Base-by-base conservation (phyloP, 2,329 filamentous ascomycete species). In the Claviceps sp. region DNA sequence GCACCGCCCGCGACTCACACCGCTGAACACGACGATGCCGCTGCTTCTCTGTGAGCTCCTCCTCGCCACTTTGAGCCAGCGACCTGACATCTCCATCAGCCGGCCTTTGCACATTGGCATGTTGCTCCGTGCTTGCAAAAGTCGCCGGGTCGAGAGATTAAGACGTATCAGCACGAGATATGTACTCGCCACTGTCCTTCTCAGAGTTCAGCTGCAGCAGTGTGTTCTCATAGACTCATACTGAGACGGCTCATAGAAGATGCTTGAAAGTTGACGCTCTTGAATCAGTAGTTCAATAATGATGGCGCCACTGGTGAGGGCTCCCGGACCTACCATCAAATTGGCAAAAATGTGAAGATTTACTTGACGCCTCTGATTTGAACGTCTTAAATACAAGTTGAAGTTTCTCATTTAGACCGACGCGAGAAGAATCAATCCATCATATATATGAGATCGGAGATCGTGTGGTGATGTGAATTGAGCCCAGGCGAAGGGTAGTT, bases 21-120 rank as follows among this genome's bases (percentile, higher is more conserved):
- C 93, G 85, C 63, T 91, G 86, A 48, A 81, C 79, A 8, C 97
- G 72, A n/a, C 86, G 81, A 55, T 85, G 84, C 54, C 78, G 78
- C 57, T 85, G 79, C 55, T 82, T 76, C 30, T 70, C 70, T 6
- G 70, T 67, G 13, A 71, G 64, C 20, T 22, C 20, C 2, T 63
- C 70, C 41, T 71, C 65, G 56, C 69, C 65, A 50, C 76, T 67
- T 55, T 67, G 56, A 47, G 55, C 48, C 13, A 64, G 56, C 1
- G 65, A 58, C 53, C 66, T 68, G 41, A 55, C 56, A n/a, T 68
- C 64, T 40, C 66, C 68, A 34, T 73, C 71, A 16, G 68, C 55
- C 3, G 65, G 61, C 6, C 68, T 63, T 20, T 67, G 65, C 20
- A 62, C 66, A 42, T 64, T 64, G 47, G 63, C 68, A 54, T 64